Conservation (phyloP, 2,329 filamentous ascomycete species). For the Fusarium nelsonii region DNA sequence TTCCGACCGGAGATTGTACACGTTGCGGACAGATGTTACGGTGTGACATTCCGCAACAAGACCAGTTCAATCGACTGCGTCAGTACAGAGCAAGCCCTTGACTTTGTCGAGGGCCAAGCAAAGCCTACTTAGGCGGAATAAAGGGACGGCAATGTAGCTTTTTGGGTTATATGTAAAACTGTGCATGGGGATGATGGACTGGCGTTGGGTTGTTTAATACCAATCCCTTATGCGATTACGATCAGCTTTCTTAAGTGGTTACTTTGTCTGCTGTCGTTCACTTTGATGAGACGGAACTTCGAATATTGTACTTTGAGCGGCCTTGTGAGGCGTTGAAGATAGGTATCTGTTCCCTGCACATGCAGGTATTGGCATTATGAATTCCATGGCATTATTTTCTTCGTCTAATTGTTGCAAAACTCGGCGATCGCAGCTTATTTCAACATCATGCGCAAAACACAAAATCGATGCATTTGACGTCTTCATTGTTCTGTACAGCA, state of each 20-base stretch:
- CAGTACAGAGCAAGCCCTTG: constrained; percentile 84
- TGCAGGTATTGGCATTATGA: constrained; percentile 16
- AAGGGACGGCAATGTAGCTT: constrained; percentile 9
- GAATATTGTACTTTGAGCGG: constrained; percentile 24
- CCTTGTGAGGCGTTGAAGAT: constrained; percentile 31
- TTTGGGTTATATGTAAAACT: constrained; percentile 40
- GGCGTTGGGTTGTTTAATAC: constrained; percentile 47
- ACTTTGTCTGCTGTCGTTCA: constrained; percentile 26
- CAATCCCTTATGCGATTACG: constrained; percentile 46
- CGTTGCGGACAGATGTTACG: constrained; percentile 97
- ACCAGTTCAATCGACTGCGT: constrained; percentile 95
- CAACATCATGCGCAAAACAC: not conserved
- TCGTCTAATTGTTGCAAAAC: not conserved
- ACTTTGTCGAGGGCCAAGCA: constrained; percentile 90
- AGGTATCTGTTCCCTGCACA: constrained; percentile 23
- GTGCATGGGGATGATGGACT: constrained; percentile 35
- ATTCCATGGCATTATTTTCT: not conserved
- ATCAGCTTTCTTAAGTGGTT: constrained; percentile 35
- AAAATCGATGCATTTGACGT: constrained; percentile 14
- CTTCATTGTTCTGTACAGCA: constrained; percentile 46
- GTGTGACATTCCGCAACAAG: constrained; percentile 93
- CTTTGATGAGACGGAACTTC: constrained; percentile 28
- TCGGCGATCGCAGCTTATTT: not conserved
- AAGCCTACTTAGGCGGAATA: constrained; percentile 49
- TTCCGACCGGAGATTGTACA: constrained; percentile 97